Base-by-base conservation (phyloP, 1,284 basidiomycete species). In the Exobasidium cylindrosporum region DNA sequence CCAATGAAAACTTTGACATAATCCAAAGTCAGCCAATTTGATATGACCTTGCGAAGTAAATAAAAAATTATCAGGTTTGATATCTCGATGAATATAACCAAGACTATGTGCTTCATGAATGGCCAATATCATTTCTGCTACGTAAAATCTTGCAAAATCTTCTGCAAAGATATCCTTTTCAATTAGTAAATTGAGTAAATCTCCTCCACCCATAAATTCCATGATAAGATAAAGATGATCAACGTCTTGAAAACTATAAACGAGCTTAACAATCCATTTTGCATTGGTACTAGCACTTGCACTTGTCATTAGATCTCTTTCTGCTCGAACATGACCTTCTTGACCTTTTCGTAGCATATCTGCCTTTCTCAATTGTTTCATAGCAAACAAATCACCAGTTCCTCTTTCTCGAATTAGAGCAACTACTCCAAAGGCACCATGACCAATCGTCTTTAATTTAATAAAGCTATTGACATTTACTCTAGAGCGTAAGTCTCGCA, bases 271-370 rank as follows among this genome's bases (percentile, higher is more conserved):
- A 73, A 97, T 97, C 92, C 94, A 97, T 55, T 66, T 69, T 24
- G 71, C 73, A 24, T 61, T 63, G 1, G 67, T 66, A 58, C 71
- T 72, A 6, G 71, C 76, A 21, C 68, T 69, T 1, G 81, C 91
- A 40, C 88, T 87, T 81, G 89, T 90, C 70, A 94, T 86, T 58
- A 94, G 83, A 73, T 95, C 91, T 74, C 92, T 86, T 79, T 95
- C 91, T 35, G 92, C 92, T 35, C 91, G 87, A 70, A 94, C 89
- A 80, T 94, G 92, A 2, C 93, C 94, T 83, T 97, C 94, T 82
- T 97, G 95, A n/a, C 91, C 92, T 82, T 95, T 95, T 54, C 91
- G 88, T 70, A 97, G 85, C 92, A 97, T 97, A 80, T 97, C 94
- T 62, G 88, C 88, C 83, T 97, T 98, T 59, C 93, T 81, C 79